These are phyloP conservation scores for Yarrowia deformans DNA, from an alignment of 805 yeast species.

Conservation along the genomic window DNA sequence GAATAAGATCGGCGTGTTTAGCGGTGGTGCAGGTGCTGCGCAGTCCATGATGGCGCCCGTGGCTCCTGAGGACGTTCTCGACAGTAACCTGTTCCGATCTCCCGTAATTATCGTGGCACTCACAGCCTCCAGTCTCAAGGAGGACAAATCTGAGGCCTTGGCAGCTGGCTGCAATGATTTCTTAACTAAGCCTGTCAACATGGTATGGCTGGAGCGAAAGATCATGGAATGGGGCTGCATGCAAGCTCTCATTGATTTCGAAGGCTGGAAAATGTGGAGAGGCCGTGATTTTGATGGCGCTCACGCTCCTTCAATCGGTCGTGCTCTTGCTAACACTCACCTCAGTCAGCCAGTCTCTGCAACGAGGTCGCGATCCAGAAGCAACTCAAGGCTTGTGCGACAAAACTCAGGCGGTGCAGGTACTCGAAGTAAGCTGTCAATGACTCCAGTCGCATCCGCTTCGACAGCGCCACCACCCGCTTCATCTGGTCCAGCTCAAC, in stretches of 20 bases:
- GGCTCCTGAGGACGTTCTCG: constrained; percentile 60
- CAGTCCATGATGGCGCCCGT: constrained; percentile 46
- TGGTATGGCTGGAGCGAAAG: constrained; percentile 92
- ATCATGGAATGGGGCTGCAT: constrained; percentile 97
- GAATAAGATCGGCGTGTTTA: constrained; percentile 74
- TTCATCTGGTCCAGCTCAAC: background rate
- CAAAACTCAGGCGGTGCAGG: constrained; percentile 9
- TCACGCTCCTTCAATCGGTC: constrained; percentile 22
- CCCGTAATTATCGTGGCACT: constrained; percentile 98
- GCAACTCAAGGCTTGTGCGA: constrained; percentile 22
- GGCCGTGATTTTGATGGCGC: constrained; percentile 30
- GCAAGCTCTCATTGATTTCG: constrained; percentile 96
- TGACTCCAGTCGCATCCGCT: constrained; percentile 1
- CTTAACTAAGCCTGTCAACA: constrained; percentile 92
- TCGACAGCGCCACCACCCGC: background rate
- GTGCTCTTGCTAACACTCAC: constrained; percentile 32
- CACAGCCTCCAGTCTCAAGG: constrained; percentile 87
- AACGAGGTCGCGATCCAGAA: constrained; percentile 22
- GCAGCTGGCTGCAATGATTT: constrained; percentile 98
- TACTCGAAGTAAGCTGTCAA: constrained; percentile 23
- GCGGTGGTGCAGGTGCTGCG: constrained; percentile 49
- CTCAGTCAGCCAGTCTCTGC: constrained; percentile 22
- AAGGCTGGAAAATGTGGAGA: constrained; percentile 73
- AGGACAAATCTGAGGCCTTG: constrained; percentile 87
- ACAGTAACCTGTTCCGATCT: constrained; percentile 71